Percentiles rank a stretch among this genome's conserved stretches.
Evolutionary conservation across 2,329 filamentous ascomycete species (phyloP).

Genomic region (Annulohypoxylon truncatum): DNA sequence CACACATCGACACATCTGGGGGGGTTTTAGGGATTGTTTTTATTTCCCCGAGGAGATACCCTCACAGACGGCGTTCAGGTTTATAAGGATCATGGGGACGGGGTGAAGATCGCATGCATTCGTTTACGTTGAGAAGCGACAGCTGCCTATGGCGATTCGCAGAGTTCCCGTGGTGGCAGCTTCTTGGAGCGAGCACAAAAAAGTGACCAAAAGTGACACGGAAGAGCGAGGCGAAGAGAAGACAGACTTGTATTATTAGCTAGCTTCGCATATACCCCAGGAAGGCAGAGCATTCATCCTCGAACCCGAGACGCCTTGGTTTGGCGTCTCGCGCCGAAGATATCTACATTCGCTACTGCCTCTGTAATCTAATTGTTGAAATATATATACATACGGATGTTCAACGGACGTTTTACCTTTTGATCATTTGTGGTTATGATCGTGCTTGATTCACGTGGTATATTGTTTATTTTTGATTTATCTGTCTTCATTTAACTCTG

Average conservation of each 20-base stretch:
- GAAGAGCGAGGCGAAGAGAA: conserved; percentile 37
- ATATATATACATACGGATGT: conserved; percentile 19
- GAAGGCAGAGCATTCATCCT: conserved; percentile 42
- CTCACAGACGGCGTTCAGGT: conserved; percentile 49
- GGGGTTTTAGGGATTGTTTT: conserved; percentile 35
- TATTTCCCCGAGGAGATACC: conserved; percentile 48
- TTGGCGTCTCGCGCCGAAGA: conserved; percentile 30
- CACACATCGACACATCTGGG: conserved; percentile 37
- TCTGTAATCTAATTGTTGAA: conserved; percentile 47
- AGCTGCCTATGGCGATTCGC: conserved; percentile 24
- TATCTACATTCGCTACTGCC: conserved; percentile 45
- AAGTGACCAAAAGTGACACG: conserved; percentile 34
- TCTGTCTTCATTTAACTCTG: too few species aligned
- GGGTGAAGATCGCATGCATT: conserved; percentile 42
- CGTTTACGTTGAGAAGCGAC: conserved; percentile 35
- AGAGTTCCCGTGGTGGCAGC: conserved; percentile 29
- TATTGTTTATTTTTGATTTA: too few species aligned
- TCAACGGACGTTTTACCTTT: not conserved
- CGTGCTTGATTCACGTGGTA: not conserved
- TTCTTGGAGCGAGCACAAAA: conserved; percentile 27
- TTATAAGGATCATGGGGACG: conserved; percentile 32
- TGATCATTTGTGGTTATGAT: not conserved
- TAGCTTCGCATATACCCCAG: conserved; percentile 44
- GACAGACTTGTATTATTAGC: conserved; percentile 44
- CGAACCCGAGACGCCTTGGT: conserved; percentile 19